Evolutionary conservation across 139 green algal species (phyloP).

Genomic region (Chlorella vulgaris): DNA sequence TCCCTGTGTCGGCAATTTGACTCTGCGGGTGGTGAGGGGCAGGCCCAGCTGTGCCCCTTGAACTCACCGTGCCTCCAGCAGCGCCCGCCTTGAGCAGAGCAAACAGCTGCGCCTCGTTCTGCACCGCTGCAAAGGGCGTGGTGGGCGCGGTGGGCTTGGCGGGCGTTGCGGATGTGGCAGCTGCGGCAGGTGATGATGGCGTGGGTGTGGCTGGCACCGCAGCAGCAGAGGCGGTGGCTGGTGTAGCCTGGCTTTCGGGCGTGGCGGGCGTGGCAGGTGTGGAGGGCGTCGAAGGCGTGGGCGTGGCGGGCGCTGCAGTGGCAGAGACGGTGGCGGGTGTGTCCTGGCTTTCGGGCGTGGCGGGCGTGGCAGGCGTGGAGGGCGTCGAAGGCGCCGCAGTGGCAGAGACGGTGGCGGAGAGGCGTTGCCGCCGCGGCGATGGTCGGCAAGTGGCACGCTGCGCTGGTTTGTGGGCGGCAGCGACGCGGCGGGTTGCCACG

Average conservation of each 20-base stretch:
- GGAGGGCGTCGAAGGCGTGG: no score
- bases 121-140: conserved; percentile 50
- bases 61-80: conserved; percentile 43
- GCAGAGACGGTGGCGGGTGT: no score
- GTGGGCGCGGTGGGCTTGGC: background rate
- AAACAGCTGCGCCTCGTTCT: conserved; percentile 70
- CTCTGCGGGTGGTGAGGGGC: background rate
- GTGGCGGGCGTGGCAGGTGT: no score
- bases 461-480: background rate
- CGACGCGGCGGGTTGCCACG: background rate
- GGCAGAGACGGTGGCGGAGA: background rate
- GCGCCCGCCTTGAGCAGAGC: conserved; percentile 58
- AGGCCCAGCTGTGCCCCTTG: background rate
- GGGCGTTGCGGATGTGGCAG: no score
- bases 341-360: no score
- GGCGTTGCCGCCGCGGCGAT: background rate
- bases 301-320: conserved; percentile 1
- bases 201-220: no score
- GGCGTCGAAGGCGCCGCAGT: conserved; percentile 5
- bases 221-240: no score
- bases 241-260: no score
- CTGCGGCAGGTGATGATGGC: no score
- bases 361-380: no score
- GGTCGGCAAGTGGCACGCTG: background rate
- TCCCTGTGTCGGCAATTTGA: no score